Conservation (phyloP, 257 asterid species). For the Anisodus tanguticus region DNA sequence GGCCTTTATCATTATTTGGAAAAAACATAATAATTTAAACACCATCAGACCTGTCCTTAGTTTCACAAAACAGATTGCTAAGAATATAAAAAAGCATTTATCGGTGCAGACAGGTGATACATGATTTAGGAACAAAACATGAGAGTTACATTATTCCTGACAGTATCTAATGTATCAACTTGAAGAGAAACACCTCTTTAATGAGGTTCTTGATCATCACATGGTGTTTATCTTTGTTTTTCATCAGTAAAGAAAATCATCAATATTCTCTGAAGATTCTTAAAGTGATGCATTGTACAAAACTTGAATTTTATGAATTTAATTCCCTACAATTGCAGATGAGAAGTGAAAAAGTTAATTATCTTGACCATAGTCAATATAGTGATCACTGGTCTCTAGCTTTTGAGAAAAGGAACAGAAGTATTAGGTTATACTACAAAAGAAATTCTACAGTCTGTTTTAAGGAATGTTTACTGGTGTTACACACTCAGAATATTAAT, state of each 20-base stretch:
- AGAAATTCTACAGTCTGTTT: too few species aligned
- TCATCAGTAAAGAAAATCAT: neutral
- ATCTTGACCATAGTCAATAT: neutral
- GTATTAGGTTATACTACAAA: too few species aligned
- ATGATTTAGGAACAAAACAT: neutral
- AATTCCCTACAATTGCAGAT: neutral
- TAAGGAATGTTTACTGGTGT: neutral
- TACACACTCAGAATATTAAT: neutral
- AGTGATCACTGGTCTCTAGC: too few species aligned
- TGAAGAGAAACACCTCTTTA: slow-evolving; percentile 9
- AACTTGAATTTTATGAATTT: neutral
- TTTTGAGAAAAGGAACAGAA: too few species aligned
- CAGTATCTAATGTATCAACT: slow-evolving; percentile 1
- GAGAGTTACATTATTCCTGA: slow-evolving; percentile 20
- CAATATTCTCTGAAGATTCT: slow-evolving; percentile 23
- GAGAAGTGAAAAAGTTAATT: neutral
- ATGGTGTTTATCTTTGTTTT: neutral
- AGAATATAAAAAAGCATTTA: neutral
- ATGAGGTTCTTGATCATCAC: neutral
- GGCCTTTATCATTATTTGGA: neutral
- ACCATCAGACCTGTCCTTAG: neutral
- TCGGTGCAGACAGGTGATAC: neutral
- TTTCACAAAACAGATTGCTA: neutral
- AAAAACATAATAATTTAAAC: neutral
- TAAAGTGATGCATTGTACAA: slow-evolving; percentile 20